These are phyloP conservation scores for Morella rubra DNA, from an alignment of 306 rosid species.

Conservation along the genomic window DNA sequence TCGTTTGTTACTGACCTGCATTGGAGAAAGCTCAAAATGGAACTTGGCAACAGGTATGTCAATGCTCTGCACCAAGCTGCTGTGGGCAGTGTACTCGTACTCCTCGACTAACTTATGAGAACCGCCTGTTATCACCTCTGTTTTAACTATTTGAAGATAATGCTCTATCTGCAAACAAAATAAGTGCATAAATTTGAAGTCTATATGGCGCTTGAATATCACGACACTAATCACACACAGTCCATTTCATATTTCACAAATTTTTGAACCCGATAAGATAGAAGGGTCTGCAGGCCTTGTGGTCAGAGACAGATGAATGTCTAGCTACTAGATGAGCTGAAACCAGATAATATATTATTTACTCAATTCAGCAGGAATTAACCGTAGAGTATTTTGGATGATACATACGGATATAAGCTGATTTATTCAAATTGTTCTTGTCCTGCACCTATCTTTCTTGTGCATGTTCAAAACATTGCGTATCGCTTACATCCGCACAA, in stretches of 20 bases:
- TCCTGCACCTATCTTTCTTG: not conserved
- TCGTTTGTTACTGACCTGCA: constrained; percentile 64
- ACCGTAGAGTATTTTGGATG: not conserved
- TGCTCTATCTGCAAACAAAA: constrained; percentile 77
- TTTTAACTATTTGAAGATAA: constrained; percentile 91
- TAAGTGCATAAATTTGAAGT: constrained; percentile 13
- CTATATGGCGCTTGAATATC: not conserved
- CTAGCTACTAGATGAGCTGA: not conserved
- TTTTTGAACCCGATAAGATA: not conserved
- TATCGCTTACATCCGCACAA: constrained; percentile 10
- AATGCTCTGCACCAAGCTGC: constrained; percentile 68
- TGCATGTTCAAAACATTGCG: constrained; percentile 1
- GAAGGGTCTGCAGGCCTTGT: not conserved
- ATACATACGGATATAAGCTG: no score
- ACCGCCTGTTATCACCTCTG: constrained; percentile 65
- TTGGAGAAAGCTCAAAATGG: constrained; percentile 96
- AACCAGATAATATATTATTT: not conserved
- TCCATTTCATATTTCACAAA: not conserved
- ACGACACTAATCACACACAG: not conserved
- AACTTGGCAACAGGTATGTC: constrained; percentile 80
- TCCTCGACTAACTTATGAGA: constrained; percentile 68
- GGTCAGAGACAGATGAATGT: not conserved
- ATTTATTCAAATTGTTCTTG: no score
- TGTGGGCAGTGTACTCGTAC: constrained; percentile 96
- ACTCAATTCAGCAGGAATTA: not conserved